Evolutionary conservation across 2,329 filamentous ascomycete species (phyloP).

Genomic region (Aspergillus quadrilineatus): DNA sequence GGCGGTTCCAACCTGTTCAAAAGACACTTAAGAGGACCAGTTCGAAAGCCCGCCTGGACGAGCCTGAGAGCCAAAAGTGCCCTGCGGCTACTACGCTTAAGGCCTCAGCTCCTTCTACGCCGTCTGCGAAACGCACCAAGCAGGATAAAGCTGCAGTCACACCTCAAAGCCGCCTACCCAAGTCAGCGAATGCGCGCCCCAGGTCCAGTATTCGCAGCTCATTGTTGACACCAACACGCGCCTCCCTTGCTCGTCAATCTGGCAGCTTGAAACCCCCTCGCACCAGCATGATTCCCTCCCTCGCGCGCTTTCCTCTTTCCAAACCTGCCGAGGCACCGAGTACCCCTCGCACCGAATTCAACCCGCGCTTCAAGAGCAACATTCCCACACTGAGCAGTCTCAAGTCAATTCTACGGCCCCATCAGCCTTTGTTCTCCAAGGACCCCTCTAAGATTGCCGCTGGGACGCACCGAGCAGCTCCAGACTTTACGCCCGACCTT

Average conservation of each 20-base stretch:
- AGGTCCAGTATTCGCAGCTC: constrained; percentile 52
- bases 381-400: constrained; percentile 55
- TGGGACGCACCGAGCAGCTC: constrained; percentile 53
- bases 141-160: constrained; percentile 67
- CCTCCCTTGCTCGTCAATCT: constrained; percentile 63
- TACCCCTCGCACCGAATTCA: constrained; percentile 49
- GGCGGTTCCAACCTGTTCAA: constrained; percentile 41
- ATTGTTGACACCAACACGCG: constrained; percentile 75
- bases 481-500: constrained; percentile 51
- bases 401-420: constrained; percentile 63
- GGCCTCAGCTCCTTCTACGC: constrained; percentile 36
- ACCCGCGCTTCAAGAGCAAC: constrained; percentile 42
- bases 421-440: constrained; percentile 59
- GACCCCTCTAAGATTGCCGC: constrained; percentile 60
- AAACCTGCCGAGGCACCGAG: constrained; percentile 49
- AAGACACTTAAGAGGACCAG: constrained; percentile 53
- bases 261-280: constrained; percentile 55
- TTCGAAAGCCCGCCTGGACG: constrained; percentile 66
- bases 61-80: constrained; percentile 50
- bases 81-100: constrained; percentile 34
- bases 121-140: constrained; percentile 69
- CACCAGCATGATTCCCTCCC: constrained; percentile 55
- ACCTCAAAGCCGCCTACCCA: constrained; percentile 56
- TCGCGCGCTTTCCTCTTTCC: constrained; percentile 52
- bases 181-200: constrained; percentile 34